Conservation (phyloP, 1,284 basidiomycete species). For the Cronartium quercuum region DNA sequence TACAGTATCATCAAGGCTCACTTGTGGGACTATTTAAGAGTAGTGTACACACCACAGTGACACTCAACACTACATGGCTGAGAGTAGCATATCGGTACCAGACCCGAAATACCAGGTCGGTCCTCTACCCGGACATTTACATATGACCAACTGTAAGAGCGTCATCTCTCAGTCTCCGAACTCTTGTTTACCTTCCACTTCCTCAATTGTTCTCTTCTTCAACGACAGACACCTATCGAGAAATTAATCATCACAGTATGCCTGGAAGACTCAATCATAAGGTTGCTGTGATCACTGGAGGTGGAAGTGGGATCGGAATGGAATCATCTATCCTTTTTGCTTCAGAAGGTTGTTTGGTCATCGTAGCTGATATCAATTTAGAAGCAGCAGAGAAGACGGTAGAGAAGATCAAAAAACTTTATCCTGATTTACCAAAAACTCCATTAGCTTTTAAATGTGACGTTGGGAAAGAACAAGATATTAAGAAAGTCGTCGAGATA, state of each 20-base stretch:
- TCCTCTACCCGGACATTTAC: too few species aligned
- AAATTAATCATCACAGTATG: neutral
- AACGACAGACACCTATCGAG: too few species aligned
- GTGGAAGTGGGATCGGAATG: slow-evolving; percentile 84
- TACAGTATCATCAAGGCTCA: too few species aligned
- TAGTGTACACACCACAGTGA: too few species aligned
- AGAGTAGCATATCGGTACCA: too few species aligned
- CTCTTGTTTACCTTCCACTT: too few species aligned
- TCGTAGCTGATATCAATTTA: slow-evolving; percentile 77
- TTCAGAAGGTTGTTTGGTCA: slow-evolving; percentile 76
- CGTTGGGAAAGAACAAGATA: slow-evolving; percentile 77
- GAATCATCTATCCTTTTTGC: slow-evolving; percentile 89
- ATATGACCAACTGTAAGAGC: too few species aligned
- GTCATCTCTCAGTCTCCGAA: too few species aligned
- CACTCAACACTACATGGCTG: too few species aligned
- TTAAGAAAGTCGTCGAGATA: slow-evolving; percentile 70
- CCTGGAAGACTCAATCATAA: slow-evolving; percentile 47
- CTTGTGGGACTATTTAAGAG: too few species aligned
- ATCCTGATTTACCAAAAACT: neutral
- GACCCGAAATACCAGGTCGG: too few species aligned
- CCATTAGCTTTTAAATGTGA: slow-evolving; percentile 70
- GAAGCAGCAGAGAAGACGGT: slow-evolving; percentile 66
- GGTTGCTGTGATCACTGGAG: slow-evolving; percentile 74
- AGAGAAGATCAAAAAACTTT: slow-evolving; percentile 55
- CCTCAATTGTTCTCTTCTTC: too few species aligned